A percentile compares a stretch with the other conserved stretches of the same genome.
These are phyloP conservation scores for Patellifolia procumbens DNA, from an alignment of 179 eudicot species.

Conservation along the genomic window DNA sequence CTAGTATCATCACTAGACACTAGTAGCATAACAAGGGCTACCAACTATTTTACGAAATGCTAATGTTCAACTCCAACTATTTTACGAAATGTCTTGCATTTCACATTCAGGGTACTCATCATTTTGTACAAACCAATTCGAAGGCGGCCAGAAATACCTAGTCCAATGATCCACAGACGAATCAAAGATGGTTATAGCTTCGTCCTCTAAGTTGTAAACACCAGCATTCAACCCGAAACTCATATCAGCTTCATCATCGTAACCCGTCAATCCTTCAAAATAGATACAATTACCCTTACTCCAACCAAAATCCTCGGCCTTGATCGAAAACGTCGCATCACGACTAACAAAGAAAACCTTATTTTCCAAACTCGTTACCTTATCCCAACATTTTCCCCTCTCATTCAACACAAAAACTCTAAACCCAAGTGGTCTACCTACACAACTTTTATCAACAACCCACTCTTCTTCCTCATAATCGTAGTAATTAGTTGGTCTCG, in stretches of 20 bases:
- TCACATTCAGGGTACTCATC: conserved; percentile 18
- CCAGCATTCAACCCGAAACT: conserved; percentile 34
- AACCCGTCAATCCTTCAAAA: conserved; percentile 37
- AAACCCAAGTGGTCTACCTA: conserved; percentile 21
- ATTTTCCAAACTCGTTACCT: conserved; percentile 18
- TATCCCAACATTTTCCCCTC: conserved; percentile 26
- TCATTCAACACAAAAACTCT: conserved; percentile 18
- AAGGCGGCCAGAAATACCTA: conserved; percentile 28
- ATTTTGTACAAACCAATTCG: conserved; percentile 21
- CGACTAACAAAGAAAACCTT: conserved; percentile 31
- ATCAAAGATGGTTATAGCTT: conserved; percentile 10
- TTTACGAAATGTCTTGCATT: too few relatives aligned
- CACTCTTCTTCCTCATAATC: conserved; percentile 27
- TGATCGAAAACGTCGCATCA: conserved; percentile 26
- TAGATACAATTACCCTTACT: conserved; percentile 28
- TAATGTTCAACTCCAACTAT: too few relatives aligned
- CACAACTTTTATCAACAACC: conserved; percentile 24
- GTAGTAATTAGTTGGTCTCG: conserved; percentile 13
- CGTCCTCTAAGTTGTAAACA: conserved; percentile 27
- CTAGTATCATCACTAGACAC: too few relatives aligned
- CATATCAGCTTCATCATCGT: conserved; percentile 35
- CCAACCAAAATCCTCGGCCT: conserved; percentile 34
- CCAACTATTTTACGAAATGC: too few relatives aligned
- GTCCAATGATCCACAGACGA: conserved; percentile 13
- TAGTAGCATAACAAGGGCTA: too few relatives aligned